These are phyloP conservation scores for Cladobotryum mycophilum DNA, from an alignment of 2,329 filamentous ascomycete species.

Conservation along the genomic window DNA sequence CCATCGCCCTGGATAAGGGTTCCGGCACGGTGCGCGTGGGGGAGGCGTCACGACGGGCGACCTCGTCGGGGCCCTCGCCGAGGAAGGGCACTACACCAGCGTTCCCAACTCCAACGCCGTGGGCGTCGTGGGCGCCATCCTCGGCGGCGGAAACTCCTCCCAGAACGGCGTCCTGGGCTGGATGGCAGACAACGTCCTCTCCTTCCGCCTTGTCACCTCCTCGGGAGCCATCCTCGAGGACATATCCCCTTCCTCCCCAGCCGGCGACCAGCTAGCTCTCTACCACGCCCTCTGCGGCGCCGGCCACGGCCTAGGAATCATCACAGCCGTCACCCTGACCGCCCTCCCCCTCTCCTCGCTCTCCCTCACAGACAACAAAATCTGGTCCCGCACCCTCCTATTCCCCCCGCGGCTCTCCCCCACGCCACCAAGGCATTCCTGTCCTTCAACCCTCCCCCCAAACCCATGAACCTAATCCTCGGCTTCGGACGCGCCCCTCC, in stretches of 20 bases:
- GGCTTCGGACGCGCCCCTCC: slow-evolving; percentile 25
- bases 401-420: slow-evolving; percentile 20
- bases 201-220: slow-evolving; percentile 23
- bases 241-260: neutral
- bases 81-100: slow-evolving; percentile 25
- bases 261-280: slow-evolving; percentile 19
- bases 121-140: slow-evolving; percentile 21
- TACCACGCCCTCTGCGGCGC: slow-evolving; percentile 28
- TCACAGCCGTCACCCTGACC: slow-evolving; percentile 23
- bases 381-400: slow-evolving; percentile 27
- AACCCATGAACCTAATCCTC: slow-evolving; percentile 16
- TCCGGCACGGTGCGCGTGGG: slow-evolving; percentile 21
- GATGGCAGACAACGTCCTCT: slow-evolving; percentile 25
- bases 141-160: slow-evolving; percentile 23
- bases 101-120: slow-evolving; percentile 22
- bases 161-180: slow-evolving; percentile 27
- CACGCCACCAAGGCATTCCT: slow-evolving; percentile 18
- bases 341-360: slow-evolving; percentile 20
- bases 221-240: slow-evolving; percentile 14
- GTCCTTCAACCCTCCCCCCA: slow-evolving; percentile 13
- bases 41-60: slow-evolving; percentile 25
- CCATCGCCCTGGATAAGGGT: slow-evolving; percentile 21
- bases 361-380: slow-evolving; percentile 20
- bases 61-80: slow-evolving; percentile 17
- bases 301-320: slow-evolving; percentile 28